phyloP scores from a whole-genome alignment of 306 rosid genomes.

The Ammopiptanthus mongolicus region DNA sequence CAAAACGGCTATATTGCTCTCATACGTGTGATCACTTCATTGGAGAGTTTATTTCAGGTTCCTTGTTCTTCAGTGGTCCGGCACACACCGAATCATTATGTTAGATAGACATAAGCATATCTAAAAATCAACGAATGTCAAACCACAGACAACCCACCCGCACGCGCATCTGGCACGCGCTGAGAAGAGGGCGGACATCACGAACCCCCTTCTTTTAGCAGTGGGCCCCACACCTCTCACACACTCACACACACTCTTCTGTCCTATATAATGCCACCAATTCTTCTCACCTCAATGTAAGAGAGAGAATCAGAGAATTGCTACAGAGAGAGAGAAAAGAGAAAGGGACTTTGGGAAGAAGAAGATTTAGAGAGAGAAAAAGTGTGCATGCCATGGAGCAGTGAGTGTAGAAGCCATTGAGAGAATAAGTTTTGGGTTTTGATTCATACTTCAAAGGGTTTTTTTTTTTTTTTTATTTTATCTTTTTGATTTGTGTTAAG shows the following conservation, averaged over 20 bases:
- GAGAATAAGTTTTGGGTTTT: constrained; percentile 1
- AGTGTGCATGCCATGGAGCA: constrained; percentile 6
- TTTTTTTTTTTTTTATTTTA: no score
- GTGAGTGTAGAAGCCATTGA: neutral
- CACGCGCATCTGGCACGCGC: constrained; percentile 25
- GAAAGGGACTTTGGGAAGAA: neutral
- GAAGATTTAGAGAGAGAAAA: neutral
- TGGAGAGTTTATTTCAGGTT: neutral
- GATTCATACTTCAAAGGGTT: neutral
- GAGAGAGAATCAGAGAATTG: neutral
- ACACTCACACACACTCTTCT: neutral
- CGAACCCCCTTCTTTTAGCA: constrained; percentile 19
- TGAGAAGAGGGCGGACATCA: constrained; percentile 22
- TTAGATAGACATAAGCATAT: neutral
- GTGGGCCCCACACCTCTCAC: constrained; percentile 38
- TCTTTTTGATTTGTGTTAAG: no score
- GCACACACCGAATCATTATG: neutral
- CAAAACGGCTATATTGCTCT: neutral
- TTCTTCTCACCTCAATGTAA: neutral
- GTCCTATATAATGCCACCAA: neutral
- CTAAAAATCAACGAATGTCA: neutral
- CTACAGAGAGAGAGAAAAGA: neutral
- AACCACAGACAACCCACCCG: neutral
- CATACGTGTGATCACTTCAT: neutral
- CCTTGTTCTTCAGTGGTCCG: neutral